Base-by-base conservation (phyloP, 768 basidiomycete species). In the Pholiota conissans region DNA sequence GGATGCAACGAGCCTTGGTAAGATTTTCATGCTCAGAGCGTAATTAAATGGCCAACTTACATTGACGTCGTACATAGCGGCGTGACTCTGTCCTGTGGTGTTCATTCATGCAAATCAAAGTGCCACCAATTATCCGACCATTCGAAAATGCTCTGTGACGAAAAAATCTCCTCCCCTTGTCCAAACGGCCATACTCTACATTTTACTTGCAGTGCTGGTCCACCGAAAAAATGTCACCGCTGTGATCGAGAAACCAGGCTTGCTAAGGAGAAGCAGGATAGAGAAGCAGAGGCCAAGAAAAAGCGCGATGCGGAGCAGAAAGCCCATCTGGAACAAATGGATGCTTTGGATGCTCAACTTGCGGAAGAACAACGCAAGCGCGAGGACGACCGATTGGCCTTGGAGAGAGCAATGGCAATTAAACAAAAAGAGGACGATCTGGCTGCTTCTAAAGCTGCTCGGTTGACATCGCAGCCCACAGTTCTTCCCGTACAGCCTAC, bases 1-100 rank as follows among this genome's bases (percentile, higher is more conserved):
- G 87, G 87, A 2, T 90, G 87, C 58, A 68, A 58, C 2, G 74
- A 79, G 58, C 78, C 81, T 46, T 90, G 88, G 88, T 88, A 71
- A 47, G 76, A 64, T 26, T 8, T 18, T 34, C 45, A 26, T 6
- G 11, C 8, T 37, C 22, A 5, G 9, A 45, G 9, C n/a, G 6
- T 11, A 20, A 24, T 35, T 27, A 9, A 29, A n/a, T n/a, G n/a
- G n/a, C n/a, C n/a, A n/a, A n/a, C n/a, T n/a, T 18, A 10, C 4
- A 39, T 20, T 26, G 32, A 30, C 48, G 39, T 30, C 18, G 16
- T 22, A n/a, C 52, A 42, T 32, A 89, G 87, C 60, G 80, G 79
- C 18, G 67, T 63, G 0, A 63, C 69, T 32, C 73, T 90, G 1
- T 74, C 63, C 7, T 89, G 87, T 61, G 75, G 76, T 0, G 13